phyloP scores from a whole-genome alignment of 768 basidiomycete species.

The Suillus sp. region DNA sequence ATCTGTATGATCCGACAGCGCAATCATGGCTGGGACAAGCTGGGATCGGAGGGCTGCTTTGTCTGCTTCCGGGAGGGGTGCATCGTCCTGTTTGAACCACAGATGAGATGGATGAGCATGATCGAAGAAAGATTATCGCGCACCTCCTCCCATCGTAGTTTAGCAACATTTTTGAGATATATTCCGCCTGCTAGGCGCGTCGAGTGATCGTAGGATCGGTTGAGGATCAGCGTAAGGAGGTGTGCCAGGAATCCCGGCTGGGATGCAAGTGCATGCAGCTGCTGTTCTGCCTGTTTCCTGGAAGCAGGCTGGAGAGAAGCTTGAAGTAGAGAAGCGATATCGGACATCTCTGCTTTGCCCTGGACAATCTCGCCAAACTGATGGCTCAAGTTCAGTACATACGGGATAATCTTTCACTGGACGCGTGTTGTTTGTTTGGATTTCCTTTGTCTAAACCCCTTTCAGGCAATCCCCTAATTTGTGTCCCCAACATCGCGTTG shows the following conservation, averaged over 20 bases:
- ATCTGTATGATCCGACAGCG: constrained; percentile 72
- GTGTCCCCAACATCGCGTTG: no score
- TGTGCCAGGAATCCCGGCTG: constrained; percentile 80
- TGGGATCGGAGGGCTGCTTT: constrained; percentile 71
- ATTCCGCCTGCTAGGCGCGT: constrained; percentile 84
- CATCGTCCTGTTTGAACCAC: constrained; percentile 55
- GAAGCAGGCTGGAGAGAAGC: constrained; percentile 70
- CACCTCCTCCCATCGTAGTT: constrained; percentile 88
- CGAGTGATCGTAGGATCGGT: constrained; percentile 61
- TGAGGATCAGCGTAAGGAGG: constrained; percentile 78
- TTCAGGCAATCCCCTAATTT: not conserved
- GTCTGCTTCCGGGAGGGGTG: constrained; percentile 70
- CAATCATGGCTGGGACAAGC: constrained; percentile 91
- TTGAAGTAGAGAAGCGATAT: constrained; percentile 68
- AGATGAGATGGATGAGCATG: constrained; percentile 11
- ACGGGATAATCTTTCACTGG: not conserved
- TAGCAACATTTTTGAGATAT: constrained; percentile 91
- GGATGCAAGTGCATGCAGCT: constrained; percentile 61
- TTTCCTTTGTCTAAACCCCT: not conserved
- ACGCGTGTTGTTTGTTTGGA: constrained; percentile 18
- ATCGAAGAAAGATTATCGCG: constrained; percentile 21
- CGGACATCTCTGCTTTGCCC: constrained; percentile 48
- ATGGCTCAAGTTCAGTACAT: not conserved
- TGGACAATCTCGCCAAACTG: not conserved
- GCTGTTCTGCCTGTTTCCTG: constrained; percentile 81